These are phyloP conservation scores for Xylaria hypoxylon DNA, from an alignment of 2,329 filamentous ascomycete species.

Conservation along the genomic window DNA sequence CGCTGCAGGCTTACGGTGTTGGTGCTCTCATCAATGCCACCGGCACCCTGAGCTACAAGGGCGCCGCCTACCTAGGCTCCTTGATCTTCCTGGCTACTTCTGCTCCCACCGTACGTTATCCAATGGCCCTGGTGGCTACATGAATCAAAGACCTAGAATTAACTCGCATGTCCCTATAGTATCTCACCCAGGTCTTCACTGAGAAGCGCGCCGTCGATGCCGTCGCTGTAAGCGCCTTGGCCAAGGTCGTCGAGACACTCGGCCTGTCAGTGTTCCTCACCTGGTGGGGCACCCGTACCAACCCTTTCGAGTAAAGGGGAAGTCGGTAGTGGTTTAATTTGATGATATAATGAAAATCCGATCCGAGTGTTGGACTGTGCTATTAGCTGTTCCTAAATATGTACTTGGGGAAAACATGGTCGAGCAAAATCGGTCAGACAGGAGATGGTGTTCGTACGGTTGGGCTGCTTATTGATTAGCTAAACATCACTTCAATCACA, in stretches of 20 bases:
- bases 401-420: conserved; percentile 29
- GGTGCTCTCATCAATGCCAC: conserved; percentile 94
- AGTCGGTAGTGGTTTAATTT: conserved; percentile 16
- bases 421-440: conserved; percentile 7
- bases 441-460: conserved; percentile 15
- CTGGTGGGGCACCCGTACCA: conserved; percentile 97
- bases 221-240: conserved; percentile 84
- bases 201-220: conserved; percentile 95
- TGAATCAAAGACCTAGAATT: background rate
- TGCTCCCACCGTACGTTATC: conserved; percentile 79
- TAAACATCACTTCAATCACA: conserved; percentile 31
- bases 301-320: conserved; percentile 81
- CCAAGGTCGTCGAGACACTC: conserved; percentile 91
- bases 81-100: conserved; percentile 93
- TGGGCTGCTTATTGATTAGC: conserved; percentile 25
- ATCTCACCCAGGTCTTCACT: conserved; percentile 85
- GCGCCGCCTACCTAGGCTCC: conserved; percentile 89
- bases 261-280: conserved; percentile 92
- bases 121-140: background rate
- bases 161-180: conserved; percentile 60
- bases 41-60: conserved; percentile 95
- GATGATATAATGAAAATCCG: conserved; percentile 33
- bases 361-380: conserved; percentile 31
- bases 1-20: conserved; percentile 88
- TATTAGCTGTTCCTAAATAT: conserved; percentile 37